These are phyloP conservation scores for Rhizomucor pusillus DNA, from an alignment of 371 early-diverging fungal genomes.

Conservation along the genomic window DNA sequence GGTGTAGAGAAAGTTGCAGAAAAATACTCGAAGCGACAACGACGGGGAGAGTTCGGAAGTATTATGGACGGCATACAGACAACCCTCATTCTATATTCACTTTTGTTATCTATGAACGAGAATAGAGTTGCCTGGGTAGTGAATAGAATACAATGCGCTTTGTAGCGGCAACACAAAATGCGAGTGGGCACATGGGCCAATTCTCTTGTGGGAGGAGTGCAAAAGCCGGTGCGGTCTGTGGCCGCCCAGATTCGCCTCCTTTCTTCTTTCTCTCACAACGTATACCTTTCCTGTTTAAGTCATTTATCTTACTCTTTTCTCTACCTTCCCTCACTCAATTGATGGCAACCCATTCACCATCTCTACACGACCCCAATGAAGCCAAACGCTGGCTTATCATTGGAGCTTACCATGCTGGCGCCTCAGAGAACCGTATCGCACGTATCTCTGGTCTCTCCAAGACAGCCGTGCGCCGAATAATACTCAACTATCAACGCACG, in stretches of 20 bases:
- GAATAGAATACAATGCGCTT: too few relatives aligned
- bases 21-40: too few relatives aligned
- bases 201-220: too few relatives aligned
- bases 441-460: constrained; percentile 43
- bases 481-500: constrained; percentile 37
- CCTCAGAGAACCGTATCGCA: constrained; percentile 39
- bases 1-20: too few relatives aligned
- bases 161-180: too few relatives aligned
- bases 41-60: too few relatives aligned
- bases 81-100: too few relatives aligned
- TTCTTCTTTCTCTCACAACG: not conserved
- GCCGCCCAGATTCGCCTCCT: not conserved
- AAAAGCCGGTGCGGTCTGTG: too few relatives aligned
- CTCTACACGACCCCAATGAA: constrained; percentile 16
- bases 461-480: constrained; percentile 44
- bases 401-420: constrained; percentile 48
- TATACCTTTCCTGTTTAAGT: not conserved
- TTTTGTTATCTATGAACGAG: too few relatives aligned
- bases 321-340: not conserved
- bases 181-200: too few relatives aligned
- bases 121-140: too few relatives aligned
- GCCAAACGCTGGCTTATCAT: constrained; percentile 50
- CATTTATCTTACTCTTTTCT: not conserved
- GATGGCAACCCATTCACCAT: constrained; percentile 1
- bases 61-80: too few relatives aligned